Evolutionary conservation across 148 eudicot species (phyloP), one percentile per base, ranked within the genome.

Genomic region (Cornus controversa): DNA sequence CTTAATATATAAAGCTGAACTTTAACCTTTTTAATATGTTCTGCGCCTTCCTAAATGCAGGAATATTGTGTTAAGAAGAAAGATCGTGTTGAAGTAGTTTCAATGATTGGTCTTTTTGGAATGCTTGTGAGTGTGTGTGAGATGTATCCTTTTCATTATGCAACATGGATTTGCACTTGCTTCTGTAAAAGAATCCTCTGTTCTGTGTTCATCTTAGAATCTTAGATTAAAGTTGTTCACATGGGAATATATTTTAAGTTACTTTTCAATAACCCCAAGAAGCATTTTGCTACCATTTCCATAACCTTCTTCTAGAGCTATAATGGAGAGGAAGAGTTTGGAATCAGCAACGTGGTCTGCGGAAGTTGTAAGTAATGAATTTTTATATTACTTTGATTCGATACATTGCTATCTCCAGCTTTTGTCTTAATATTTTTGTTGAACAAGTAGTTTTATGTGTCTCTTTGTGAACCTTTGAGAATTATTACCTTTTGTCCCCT

Each of bases 41-140:
- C 64, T 60, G 64, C 9, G 50, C 15, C 23, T 73, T 63, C 60
- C 63, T 25, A 70, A 40, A 57, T 84, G 79, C 93, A 95, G 98
- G 98, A 94, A 79, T 92, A 77, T 76, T 93, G 90, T 70, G 91
- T 91, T 8, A 92, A 93, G 84, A 92, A 80, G 83, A 89, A 86
- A 75, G 89, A 89, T 83, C 84, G 88, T 18, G 78, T 87, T 75
- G 98, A 94, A 88, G 92, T 89, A 69, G 77, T 93, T 36, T 40
- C 91, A 8, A 94, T 94, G 98, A 80, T 94, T 73, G 93, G 97
- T 67, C 80, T 87, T 40, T 94, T 91, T 78, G 98, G 96, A 79
- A 71, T 89, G 82, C 80, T 91, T 68, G 79, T 91, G 36, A 93
- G 87, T 80, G 86, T 82, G 74, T 82, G 84, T 71, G 89, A 93